These are phyloP conservation scores for Caloboletus firmus DNA, from an alignment of 1,284 basidiomycete species.

Conservation along the genomic window DNA sequence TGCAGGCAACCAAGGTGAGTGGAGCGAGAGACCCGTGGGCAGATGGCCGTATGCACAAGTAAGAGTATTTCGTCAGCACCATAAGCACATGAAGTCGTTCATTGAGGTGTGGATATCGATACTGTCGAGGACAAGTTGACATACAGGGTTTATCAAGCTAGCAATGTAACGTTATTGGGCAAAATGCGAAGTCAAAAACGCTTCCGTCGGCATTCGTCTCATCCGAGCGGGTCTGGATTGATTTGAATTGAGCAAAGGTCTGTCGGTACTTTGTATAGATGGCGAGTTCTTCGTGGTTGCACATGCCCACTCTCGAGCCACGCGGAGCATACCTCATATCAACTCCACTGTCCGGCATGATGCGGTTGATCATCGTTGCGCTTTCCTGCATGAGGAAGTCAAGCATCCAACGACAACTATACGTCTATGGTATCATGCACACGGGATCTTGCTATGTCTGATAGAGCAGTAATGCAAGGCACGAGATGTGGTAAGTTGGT, in stretches of 20 bases:
- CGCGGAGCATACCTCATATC: not conserved
- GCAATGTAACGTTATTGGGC: not conserved
- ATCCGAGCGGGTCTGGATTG: too few species aligned
- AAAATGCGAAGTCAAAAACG: not conserved
- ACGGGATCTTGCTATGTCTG: not conserved
- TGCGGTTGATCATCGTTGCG: not conserved
- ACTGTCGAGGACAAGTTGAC: not conserved
- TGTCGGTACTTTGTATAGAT: not conserved
- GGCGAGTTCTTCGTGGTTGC: not conserved
- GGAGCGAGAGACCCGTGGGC: not conserved
- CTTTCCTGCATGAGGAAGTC: not conserved
- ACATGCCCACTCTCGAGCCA: not conserved
- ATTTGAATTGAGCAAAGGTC: too few species aligned
- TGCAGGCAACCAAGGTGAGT: not conserved
- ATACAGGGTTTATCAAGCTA: not conserved
- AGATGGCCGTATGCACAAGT: not conserved
- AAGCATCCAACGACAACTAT: not conserved
- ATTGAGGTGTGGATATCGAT: not conserved
- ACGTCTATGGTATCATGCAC: slow-evolving; percentile 1
- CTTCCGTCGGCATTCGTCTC: not conserved
- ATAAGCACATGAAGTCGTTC: not conserved
- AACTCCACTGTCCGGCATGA: not conserved
- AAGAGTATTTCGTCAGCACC: not conserved
- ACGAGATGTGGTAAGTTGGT: too few species aligned
- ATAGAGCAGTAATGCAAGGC: not conserved